These are phyloP conservation scores for Chalaropsis ovoidea DNA, from an alignment of 2,329 filamentous ascomycete genomes.

Conservation along the genomic window DNA sequence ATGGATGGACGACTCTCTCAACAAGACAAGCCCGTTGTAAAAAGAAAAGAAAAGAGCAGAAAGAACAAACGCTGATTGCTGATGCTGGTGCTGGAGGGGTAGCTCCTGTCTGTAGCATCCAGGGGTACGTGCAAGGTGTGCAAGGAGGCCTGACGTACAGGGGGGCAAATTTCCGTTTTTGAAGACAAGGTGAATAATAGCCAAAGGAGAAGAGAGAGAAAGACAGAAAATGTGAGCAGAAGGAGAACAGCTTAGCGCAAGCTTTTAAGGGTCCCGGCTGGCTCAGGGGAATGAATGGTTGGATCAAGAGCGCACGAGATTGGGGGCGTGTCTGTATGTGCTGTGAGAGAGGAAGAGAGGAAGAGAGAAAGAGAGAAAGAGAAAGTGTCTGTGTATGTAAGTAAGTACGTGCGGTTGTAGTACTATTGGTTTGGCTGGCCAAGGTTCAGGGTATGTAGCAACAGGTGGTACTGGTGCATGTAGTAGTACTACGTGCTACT, in stretches of 20 bases:
- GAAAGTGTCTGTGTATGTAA: not conserved
- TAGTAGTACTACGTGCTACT: not conserved
- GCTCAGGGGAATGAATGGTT: not conserved
- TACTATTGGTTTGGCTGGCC: not conserved
- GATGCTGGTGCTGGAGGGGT: slow-evolving; percentile 9
- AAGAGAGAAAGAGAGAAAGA: too few species aligned
- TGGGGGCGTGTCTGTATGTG: not conserved
- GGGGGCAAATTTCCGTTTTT: slow-evolving; percentile 10
- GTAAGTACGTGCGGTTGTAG: not conserved
- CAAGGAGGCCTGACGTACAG: slow-evolving; percentile 16
- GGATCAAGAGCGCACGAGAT: not conserved
- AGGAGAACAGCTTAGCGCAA: not conserved
- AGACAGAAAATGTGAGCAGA: not conserved
- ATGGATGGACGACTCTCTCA: not conserved
- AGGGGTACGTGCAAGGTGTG: slow-evolving; percentile 6
- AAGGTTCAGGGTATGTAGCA: slow-evolving; percentile 9
- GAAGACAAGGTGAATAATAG: slow-evolving; percentile 7
- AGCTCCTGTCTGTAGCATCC: slow-evolving; percentile 11
- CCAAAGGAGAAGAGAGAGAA: not conserved
- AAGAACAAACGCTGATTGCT: slow-evolving; percentile 5
- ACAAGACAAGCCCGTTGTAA: not conserved
- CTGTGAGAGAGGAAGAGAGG: too few species aligned
- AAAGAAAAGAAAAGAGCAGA: slow-evolving; percentile 5
- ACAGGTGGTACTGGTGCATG: not conserved
- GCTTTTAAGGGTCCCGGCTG: slow-evolving; percentile 7